These are phyloP conservation scores for Tuber aestivum DNA, from an alignment of 495 filamentous ascomycete genomes.

Conservation along the genomic window DNA sequence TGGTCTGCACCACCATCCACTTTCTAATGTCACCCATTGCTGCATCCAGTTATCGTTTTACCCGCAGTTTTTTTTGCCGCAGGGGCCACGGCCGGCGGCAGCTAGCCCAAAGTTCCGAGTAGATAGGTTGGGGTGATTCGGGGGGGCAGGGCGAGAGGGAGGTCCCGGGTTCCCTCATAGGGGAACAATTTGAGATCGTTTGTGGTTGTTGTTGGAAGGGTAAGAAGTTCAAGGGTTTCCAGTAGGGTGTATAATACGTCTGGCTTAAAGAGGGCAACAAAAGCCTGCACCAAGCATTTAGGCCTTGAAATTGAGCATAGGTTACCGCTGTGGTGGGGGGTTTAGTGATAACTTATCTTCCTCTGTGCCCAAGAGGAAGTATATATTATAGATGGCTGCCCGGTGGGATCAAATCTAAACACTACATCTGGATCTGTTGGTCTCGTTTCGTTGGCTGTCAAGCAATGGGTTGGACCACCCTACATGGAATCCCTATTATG, in stretches of 20 bases:
- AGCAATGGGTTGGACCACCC: neutral
- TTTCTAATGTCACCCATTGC: conserved; percentile 42
- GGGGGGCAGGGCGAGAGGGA: too few relatives aligned
- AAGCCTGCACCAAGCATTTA: neutral
- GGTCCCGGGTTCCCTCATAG: too few relatives aligned
- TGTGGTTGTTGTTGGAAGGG: conserved; percentile 9
- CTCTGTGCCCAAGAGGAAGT: neutral
- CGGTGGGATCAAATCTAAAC: neutral
- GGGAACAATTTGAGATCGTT: too few relatives aligned
- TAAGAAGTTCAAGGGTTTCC: neutral
- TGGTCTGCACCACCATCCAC: conserved; percentile 38
- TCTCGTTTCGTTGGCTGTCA: neutral
- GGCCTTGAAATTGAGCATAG: too few relatives aligned
- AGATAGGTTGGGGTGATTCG: too few relatives aligned
- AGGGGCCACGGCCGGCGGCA: too few relatives aligned
- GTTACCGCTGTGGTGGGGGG: neutral
- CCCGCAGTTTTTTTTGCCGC: conserved; percentile 39
- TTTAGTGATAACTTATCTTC: neutral
- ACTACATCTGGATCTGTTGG: neutral
- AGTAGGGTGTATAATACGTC: neutral
- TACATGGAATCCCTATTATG: neutral
- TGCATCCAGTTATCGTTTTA: conserved; percentile 41
- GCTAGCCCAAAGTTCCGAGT: too few relatives aligned
- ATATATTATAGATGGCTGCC: too few relatives aligned
- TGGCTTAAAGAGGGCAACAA: neutral